Evolutionary conservation across 805 yeast species (phyloP), one percentile per base, ranked within the genome.

Genomic region (Saturnispora halmiae): DNA sequence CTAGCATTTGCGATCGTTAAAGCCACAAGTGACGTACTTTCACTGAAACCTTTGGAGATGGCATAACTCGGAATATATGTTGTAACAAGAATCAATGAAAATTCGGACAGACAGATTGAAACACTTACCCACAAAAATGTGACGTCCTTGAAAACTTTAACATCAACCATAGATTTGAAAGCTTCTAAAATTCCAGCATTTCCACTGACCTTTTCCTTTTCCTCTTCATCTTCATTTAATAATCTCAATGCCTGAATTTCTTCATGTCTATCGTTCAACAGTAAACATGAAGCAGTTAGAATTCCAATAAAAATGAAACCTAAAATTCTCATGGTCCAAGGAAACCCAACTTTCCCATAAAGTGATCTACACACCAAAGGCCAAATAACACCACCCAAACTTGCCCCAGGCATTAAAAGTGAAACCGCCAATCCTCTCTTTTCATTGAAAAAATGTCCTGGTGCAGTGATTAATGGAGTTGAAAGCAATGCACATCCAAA

Each of bases 351-450:
- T 37, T 63, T 60, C 2, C 52, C 53, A 47, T 73, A 77, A 22
- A 77, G 54, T 25, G 63, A 60, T 46, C 74, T 66, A 46, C 77
- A 63, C 57, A 75, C 65, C 38, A 74, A 56, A 3, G 82, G 79
- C 58, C 77, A 69, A 9, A 68, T 49, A 41, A 73, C 61, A 31
- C 80, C 81, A 18, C 80, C 81, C 15, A 75, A 40, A 4, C 77
- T 70, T 2, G 79, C 79, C 16, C 80, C 80, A 27, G 69, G 64
- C 41, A 79, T 73, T 4, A 80, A 79, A 3, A 77, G 47, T 0
- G 85, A 83, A 27, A 76, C 62, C 5, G 80, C 82, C 41, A 67
- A 53, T 0, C 80, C 85, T 45, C 84, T 64, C 43, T 67, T 71
- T 27, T 58, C 61, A 42, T 61, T 54, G 50, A 79, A 81, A 74